Base-by-base conservation (phyloP, 345 rosid species). In the Populus simonii region DNA sequence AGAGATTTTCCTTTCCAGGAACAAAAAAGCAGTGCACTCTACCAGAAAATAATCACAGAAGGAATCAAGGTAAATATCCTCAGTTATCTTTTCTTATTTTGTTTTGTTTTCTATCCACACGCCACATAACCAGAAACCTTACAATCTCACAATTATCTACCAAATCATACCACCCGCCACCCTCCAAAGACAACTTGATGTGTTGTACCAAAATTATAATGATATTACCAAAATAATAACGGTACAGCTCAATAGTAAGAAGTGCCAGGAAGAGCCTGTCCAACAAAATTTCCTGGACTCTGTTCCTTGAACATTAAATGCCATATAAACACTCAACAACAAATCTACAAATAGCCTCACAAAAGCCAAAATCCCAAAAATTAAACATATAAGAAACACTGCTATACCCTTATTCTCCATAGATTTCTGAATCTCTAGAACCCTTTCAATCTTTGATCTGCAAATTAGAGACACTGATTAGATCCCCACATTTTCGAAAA, bases 381-480 rank as follows among this genome's bases (percentile, higher is more conserved):
- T 75, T 49, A 90, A 67, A 78, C 96, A 89, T 68, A 87, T 76
- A 6, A 90, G 71, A 82, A 94, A 94, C 67, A 94, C 89, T 43
- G 81, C 73, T 25, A 91, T 81, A n/a, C 91, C 90, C 91, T 94
- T 92, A 62, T 89, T 91, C 89, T 94, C 97, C 89, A 94, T 83
- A 9, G 86, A 89, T 43, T 43, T 82, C 61, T 92, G 88, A 81
- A 86, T 87, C 72, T 82, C 80, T 79, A 15, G 66, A 76, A 90
- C 87, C 74, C 79, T 83, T 68, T 89, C 92, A 25, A 96, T 83
- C 82, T 78, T 83, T 66, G 76, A 78, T 87, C 94, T 88, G 91
- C 90, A 81, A 74, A 62, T 72, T 57, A 75, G 23, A 47, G n/a
- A 29, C 25, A 70, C 20, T 27, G 15, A 35, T 82, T 45, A 78